Percentiles rank a stretch among this genome's conserved stretches.
Conservation (phyloP, 805 yeast species). For the Cyberlindnera mrakii region DNA sequence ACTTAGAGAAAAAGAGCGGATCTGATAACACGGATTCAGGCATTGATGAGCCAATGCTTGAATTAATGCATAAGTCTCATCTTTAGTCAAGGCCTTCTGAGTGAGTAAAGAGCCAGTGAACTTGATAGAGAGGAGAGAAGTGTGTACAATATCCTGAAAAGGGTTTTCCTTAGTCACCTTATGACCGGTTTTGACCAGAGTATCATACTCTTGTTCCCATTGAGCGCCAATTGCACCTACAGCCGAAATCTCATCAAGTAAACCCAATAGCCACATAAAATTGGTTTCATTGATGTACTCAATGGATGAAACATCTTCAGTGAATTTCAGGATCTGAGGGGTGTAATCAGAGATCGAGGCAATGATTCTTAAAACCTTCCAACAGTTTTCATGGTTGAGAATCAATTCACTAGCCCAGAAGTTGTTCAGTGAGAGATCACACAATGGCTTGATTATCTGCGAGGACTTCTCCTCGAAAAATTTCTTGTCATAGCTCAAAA, state of each 20-base stretch:
- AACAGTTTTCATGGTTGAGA: slow-evolving; percentile 44
- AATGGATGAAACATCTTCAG: slow-evolving; percentile 33
- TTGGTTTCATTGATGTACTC: slow-evolving; percentile 40
- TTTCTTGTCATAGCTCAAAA: slow-evolving; percentile 10
- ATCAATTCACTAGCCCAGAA: slow-evolving; percentile 24
- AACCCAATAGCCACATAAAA: slow-evolving; percentile 61
- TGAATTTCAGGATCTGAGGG: slow-evolving; percentile 38
- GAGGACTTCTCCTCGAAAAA: slow-evolving; percentile 12
- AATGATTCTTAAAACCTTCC: slow-evolving; percentile 47
- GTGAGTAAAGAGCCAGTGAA: slow-evolving; percentile 49
- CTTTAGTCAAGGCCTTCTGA: slow-evolving; percentile 26
- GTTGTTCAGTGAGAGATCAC: slow-evolving; percentile 1
- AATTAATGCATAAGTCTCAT: slow-evolving; percentile 47
- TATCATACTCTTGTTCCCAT: slow-evolving; percentile 61
- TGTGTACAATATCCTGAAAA: slow-evolving; percentile 46
- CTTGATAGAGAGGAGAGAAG: slow-evolving; percentile 56
- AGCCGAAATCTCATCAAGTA: slow-evolving; percentile 74
- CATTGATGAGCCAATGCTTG: slow-evolving; percentile 89
- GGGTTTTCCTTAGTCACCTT: slow-evolving; percentile 40
- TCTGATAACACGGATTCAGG: slow-evolving; percentile 77
- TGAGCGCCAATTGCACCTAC: slow-evolving; percentile 76
- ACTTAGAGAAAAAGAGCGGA: slow-evolving; percentile 60
- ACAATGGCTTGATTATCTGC: slow-evolving; percentile 17
- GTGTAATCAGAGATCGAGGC: slow-evolving; percentile 42
- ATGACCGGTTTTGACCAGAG: slow-evolving; percentile 36